Evolutionary conservation across 257 asterid species (phyloP).

Genomic region (Forsythia viridissima): DNA sequence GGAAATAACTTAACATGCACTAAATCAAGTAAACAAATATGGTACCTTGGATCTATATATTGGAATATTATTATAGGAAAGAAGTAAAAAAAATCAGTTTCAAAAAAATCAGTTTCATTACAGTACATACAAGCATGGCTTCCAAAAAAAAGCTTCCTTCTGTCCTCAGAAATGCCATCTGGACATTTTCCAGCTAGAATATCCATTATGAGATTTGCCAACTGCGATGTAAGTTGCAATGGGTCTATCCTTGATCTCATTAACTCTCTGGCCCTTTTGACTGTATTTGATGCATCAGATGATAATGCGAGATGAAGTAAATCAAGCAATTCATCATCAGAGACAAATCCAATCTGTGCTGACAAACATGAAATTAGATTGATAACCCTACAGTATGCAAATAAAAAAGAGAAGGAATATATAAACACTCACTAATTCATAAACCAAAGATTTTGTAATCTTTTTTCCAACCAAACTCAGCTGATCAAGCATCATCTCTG

Average conservation of each 20-base stretch:
- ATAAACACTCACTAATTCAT: slow-evolving; percentile 66
- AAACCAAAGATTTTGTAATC: slow-evolving; percentile 68
- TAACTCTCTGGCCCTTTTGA: slow-evolving; percentile 78
- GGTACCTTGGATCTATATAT: background rate
- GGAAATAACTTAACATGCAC: background rate
- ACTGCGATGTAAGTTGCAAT: slow-evolving; percentile 79
- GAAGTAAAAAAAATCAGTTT: background rate
- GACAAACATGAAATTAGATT: slow-evolving; percentile 22
- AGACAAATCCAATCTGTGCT: slow-evolving; percentile 81
- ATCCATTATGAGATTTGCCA: slow-evolving; percentile 87
- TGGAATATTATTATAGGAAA: background rate
- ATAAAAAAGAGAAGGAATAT: background rate
- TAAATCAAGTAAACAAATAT: no score
- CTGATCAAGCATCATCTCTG: slow-evolving; percentile 94
- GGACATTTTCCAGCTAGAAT: slow-evolving; percentile 77
- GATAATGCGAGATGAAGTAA: slow-evolving; percentile 78
- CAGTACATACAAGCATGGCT: slow-evolving; percentile 55
- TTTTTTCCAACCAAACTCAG: slow-evolving; percentile 81
- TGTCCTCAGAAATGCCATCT: slow-evolving; percentile 48
- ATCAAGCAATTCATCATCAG: slow-evolving; percentile 86
- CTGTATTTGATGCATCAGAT: slow-evolving; percentile 80
- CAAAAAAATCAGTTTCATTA: background rate
- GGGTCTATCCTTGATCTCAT: slow-evolving; percentile 87
- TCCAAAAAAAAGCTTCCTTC: slow-evolving; percentile 44
- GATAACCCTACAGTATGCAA: background rate